Conservation (phyloP, 257 asterid species). For the Coffea canephora region DNA sequence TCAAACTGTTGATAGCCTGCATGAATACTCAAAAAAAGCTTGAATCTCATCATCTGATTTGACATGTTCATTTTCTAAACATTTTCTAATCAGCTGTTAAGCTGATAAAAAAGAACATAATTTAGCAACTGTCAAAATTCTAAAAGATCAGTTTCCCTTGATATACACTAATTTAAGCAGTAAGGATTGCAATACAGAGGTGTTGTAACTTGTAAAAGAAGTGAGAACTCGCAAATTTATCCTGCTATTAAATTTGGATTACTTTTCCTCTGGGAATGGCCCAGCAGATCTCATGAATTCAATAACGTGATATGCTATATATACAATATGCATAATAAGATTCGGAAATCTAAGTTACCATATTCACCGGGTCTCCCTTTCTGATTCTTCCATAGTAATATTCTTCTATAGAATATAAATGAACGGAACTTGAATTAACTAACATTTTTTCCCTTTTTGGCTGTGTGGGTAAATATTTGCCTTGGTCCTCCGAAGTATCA, state of each 20-base stretch:
- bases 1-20: slow-evolving; percentile 98
- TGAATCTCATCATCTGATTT: background rate
- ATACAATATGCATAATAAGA: too few species aligned
- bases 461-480: too few species aligned
- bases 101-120: background rate
- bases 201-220: background rate
- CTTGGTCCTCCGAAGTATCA: too few species aligned
- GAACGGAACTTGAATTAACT: too few species aligned
- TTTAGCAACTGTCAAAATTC: background rate
- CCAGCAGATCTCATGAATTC: too few species aligned
- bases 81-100: background rate
- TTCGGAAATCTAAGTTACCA: too few species aligned
- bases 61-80: background rate
- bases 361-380: too few species aligned
- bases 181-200: background rate
- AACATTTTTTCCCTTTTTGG: too few species aligned
- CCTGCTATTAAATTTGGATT: background rate
- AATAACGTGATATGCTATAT: too few species aligned
- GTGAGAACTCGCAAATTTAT: background rate
- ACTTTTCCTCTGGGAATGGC: background rate
- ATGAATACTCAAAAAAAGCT: slow-evolving; percentile 20
- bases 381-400: too few species aligned
- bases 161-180: background rate
- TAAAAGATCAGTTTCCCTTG: background rate
- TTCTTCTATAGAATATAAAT: too few species aligned